Base-by-base conservation (phyloP, 208 protist species). In the Acanthamoeba culbertsoni region DNA sequence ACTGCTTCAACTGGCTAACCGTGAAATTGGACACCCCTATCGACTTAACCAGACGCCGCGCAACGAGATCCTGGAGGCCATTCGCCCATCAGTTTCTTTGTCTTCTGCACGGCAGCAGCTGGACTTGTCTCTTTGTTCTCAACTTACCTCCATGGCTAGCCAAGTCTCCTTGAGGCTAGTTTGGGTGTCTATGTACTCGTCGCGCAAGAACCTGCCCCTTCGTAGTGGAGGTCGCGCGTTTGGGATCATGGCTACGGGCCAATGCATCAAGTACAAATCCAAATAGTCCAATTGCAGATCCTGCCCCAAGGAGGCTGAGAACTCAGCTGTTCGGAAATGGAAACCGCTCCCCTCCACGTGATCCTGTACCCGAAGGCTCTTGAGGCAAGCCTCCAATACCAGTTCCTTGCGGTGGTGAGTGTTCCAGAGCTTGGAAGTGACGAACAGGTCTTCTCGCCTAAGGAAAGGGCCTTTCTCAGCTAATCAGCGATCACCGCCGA, bases 401-500 rank as follows among this genome's bases (percentile, higher is more conserved):
- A 55, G 71, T 18, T 82, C 71, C 10, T 12, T 33, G 4, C 43
- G 37, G 37, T 82, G 71, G 71, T 53, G 43, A 20, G 37, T 53
- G 37, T 82, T 82, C 71, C 71, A 82, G 31, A 82, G 71, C 71
- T 82, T 82, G n/a, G 42, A 55, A 18, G 71, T 82, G 71, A 82
- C n/a, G 71, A 82, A 82, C 42, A 82, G 37, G 1, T 82, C 71
- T 14, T 51, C 71, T 40, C 71, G 16, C 14, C 7, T 0, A 20
- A 82, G n/a, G n/a, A n/a, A n/a, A n/a, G n/a, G n/a, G n/a, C n/a
- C n/a, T n/a, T n/a, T n/a, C n/a, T n/a, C n/a, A n/a, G n/a, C n/a
- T n/a, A n/a, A n/a, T n/a, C n/a, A n/a, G n/a, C n/a, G n/a, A n/a
- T n/a, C n/a, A n/a, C n/a, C n/a, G n/a, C n/a, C n/a, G n/a, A n/a